Evolutionary conservation across 768 basidiomycete genomes (phyloP), one percentile per base, ranked within the genome.

Genomic region (Rhodocollybia butyracea): DNA sequence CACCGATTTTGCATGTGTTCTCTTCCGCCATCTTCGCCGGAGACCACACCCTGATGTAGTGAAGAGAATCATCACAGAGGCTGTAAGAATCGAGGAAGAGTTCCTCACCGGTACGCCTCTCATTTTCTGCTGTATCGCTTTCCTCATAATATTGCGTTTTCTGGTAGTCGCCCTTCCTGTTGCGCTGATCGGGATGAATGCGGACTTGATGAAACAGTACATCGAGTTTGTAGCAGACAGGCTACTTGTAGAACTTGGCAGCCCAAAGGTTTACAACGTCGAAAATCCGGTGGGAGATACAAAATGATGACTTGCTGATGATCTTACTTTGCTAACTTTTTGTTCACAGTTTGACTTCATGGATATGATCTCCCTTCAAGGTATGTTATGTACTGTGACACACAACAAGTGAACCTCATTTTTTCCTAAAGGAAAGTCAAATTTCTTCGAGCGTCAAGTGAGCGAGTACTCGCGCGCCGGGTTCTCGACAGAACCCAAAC

Each of bases 1-100:
- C 68, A 90, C 89, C 65, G 89, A 91, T 66, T 89, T 91, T 58
- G 88, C 89, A 3, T 91, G 89, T 66, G 67, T 90, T 5, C 76
- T 91, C 46, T 88, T 89, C 72, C 79, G 79, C 56, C 89, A 89
- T 64, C 75, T 91, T 36, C 73, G 76, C 57, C 76, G 53, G 13
- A 69, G 78, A 31, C 79, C 79, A 27, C 75, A 79, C 64, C 78
- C 78, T 24, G 71, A 75, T 13, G 74, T 74, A 21, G 74, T 81
- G 60, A 59, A 63, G 43, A 58, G 46, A 45, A 80, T 80, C 71
- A 77, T 80, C 65, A 58, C 58, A 29, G 76, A 79, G 61, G 79
- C 79, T 22, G 76, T 78, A 42, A 59, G 57, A 54, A 75, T 78
- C 57, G 76, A 78, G 64, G 71, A 76, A 58, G 70, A 73, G 57